Evolutionary conservation across 164 flowering plant species (phyloP).

Genomic region (Tetracentron sinense): DNA sequence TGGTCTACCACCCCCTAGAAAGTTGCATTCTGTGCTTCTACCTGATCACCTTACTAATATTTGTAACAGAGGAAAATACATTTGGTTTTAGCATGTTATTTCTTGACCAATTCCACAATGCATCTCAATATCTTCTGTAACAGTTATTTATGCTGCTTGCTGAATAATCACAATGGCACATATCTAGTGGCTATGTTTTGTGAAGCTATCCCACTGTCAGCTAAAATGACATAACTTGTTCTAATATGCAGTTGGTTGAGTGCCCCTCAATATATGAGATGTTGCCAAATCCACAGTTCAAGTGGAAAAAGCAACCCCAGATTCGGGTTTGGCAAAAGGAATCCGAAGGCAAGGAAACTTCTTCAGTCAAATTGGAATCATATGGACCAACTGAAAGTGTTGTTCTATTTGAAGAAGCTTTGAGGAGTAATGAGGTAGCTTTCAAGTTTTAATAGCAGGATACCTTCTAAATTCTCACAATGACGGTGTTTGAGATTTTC

Average conservation of each 20-base stretch:
- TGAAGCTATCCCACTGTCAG: background rate
- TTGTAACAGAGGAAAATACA: background rate
- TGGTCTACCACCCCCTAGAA: background rate
- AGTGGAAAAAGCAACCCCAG: constrained; percentile 68
- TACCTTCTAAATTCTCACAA: background rate
- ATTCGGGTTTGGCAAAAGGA: constrained; percentile 76
- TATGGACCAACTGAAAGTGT: constrained; percentile 51
- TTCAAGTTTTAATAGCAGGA: background rate
- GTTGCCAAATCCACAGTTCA: constrained; percentile 74
- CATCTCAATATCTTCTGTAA: no score
- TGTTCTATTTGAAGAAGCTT: constrained; percentile 52
- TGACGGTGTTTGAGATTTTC: background rate
- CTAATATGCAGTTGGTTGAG: constrained; percentile 59
- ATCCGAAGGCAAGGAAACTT: constrained; percentile 30
- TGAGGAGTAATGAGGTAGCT: constrained; percentile 72
- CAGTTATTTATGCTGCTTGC: no score
- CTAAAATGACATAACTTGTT: constrained; percentile 4
- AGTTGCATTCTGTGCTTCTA: background rate
- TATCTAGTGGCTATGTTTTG: background rate
- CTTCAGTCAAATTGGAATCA: constrained; percentile 42
- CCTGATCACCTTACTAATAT: no score
- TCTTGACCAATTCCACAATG: background rate
- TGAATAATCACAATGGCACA: background rate
- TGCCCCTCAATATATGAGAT: constrained; percentile 96
- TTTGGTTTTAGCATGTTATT: background rate